Conservation (phyloP, 345 rosid genomes). For the Cardamine resedifolia region DNA sequence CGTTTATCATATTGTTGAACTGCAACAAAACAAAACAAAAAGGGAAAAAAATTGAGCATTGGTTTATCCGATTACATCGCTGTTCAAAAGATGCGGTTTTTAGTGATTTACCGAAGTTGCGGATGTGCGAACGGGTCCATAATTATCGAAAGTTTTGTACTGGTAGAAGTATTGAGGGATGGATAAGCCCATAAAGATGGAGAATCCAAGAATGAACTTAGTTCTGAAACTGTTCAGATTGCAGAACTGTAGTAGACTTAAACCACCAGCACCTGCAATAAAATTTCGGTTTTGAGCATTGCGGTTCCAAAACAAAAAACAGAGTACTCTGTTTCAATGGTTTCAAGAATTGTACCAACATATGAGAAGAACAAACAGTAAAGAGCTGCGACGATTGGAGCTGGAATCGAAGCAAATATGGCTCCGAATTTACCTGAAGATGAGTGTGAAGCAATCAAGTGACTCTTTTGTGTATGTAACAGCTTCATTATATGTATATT, state of each 20-base stretch:
- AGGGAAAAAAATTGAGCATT: not conserved
- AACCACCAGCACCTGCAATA: constrained; percentile 63
- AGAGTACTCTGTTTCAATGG: not conserved
- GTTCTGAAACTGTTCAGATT: constrained; percentile 80
- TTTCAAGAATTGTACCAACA: constrained; percentile 52
- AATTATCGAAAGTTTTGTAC: constrained; percentile 43
- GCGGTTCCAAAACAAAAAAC: not conserved
- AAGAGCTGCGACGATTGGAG: constrained; percentile 72
- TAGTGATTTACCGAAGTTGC: constrained; percentile 55
- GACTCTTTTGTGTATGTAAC: not conserved
- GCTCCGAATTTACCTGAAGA: constrained; percentile 81
- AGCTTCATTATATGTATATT: not conserved
- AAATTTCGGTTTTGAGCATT: not conserved
- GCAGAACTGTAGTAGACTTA: constrained; percentile 77
- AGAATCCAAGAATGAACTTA: constrained; percentile 75
- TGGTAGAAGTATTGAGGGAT: constrained; percentile 82
- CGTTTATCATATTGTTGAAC: constrained; percentile 90
- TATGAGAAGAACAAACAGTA: constrained; percentile 76
- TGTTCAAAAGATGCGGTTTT: not conserved
- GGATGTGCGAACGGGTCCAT: constrained; percentile 54
- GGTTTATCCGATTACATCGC: not conserved
- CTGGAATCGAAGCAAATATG: constrained; percentile 82
- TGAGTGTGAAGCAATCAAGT: not conserved
- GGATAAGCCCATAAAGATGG: constrained; percentile 78
- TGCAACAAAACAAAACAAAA: constrained; percentile 43